Base-by-base conservation (phyloP, 2,329 filamentous ascomycete genomes). In the Thelonectria discophora region DNA sequence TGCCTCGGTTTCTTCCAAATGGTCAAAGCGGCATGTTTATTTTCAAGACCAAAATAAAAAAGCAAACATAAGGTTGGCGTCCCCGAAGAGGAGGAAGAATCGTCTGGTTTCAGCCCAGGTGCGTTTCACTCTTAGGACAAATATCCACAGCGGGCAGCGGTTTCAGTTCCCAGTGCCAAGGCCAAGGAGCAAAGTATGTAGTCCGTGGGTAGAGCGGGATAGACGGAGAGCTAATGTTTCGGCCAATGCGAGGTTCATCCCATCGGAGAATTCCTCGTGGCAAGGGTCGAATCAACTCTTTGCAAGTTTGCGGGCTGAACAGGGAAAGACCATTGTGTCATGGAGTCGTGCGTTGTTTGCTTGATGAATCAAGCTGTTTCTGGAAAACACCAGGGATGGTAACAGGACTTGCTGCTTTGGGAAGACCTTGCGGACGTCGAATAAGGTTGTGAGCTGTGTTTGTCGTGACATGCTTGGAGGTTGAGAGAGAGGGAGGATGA, bases 371-470 rank as follows among this genome's bases (percentile, higher is more conserved):
- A 15, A 32, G 3, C 34, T 52, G 49, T 55, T 47, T 51, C 47
- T 52, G 43, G 20, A 34, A 39, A 20, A 34, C 18, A 34, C 18
- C n/a, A 46, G 21, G 43, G 45, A 20, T n/a, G 34, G 34, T 37
- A 37, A 37, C 3, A 20, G 42, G 42, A 24, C 12, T 56, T 56
- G 27, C 53, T 47, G 15, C 32, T 56, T 56, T 56, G 32, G 53
- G 53, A 56, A 56, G 45, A 56, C 39, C 53, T 56, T 60, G 58
- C 52, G 52, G 52, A 24, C 15, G 34, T 60, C 24, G 47, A 60
- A 40, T 40, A 27, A 12, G 7, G 27, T 37, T 24, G 21, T 42
- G 48, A 20, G 5, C 10, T 20, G 27, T 47, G 21, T 9, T 9
- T 1, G 39, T 32, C 47, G 50, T 46, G 20, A 24, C n/a, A 24